Percentiles rank a stretch among this genome's conserved stretches.
Conservation (phyloP, 1,284 basidiomycete genomes). For the Ceratobasidium sp. region DNA sequence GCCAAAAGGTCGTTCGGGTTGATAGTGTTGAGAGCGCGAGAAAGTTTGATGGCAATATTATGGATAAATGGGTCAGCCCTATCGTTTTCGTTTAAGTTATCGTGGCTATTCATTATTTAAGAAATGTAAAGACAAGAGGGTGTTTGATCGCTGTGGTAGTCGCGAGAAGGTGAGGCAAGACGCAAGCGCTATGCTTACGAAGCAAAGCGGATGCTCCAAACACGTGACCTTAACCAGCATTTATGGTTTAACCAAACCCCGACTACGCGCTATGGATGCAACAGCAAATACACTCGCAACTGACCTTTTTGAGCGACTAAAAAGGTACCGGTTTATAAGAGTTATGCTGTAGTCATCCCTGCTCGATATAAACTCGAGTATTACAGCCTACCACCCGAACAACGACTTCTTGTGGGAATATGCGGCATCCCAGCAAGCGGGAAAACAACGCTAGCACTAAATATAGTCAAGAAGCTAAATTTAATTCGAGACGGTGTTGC, state of each 20-base stretch:
- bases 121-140: not conserved
- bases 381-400: slow-evolving; percentile 62
- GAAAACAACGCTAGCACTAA: slow-evolving; percentile 78
- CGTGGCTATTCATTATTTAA: slow-evolving; percentile 17
- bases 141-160: slow-evolving; percentile 4
- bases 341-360: no score
- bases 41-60: slow-evolving; percentile 83
- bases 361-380: not conserved
- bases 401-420: slow-evolving; percentile 80
- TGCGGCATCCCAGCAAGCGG: slow-evolving; percentile 86
- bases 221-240: slow-evolving; percentile 13
- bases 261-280: slow-evolving; percentile 28
- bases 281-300: slow-evolving; percentile 23
- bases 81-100: slow-evolving; percentile 18
- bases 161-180: not conserved
- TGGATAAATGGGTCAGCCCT: slow-evolving; percentile 73
- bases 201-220: not conserved
- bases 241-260: not conserved
- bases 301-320: slow-evolving; percentile 29
- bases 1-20: slow-evolving; percentile 88
- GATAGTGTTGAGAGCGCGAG: slow-evolving; percentile 79
- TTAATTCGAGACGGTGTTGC: slow-evolving; percentile 58
- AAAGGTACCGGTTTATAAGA: slow-evolving; percentile 39
- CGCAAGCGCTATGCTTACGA: slow-evolving; percentile 7
- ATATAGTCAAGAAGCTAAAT: slow-evolving; percentile 68